Base-by-base conservation (phyloP, 805 yeast species). In the Starmerella riodocensis region DNA sequence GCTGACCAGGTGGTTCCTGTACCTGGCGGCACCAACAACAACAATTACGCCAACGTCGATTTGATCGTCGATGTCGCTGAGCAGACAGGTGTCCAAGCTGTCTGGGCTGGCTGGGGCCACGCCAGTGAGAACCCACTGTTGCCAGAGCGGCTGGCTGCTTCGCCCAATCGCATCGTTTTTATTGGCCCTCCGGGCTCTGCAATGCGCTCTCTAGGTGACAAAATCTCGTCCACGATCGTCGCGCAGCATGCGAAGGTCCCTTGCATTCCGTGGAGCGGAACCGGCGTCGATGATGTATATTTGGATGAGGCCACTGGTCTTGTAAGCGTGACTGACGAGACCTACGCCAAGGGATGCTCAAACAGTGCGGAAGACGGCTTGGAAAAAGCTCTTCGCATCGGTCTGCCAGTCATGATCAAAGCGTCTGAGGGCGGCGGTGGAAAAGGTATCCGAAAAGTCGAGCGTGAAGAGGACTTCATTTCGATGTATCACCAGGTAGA, bases 351-450 rank as follows among this genome's bases (percentile, higher is more conserved):
- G 63, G 98, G 98, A 52, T 88, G 96, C 64, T 82, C 85, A 57
- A 62, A 66, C 6, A 68, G 76, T 29, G 85, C 97, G 35, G 91
- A 78, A 54, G 94, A 88, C 54, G 99, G 97, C 48, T 69, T 91
- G 41, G 70, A 51, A 32, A 82, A 80, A 59, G 98, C 98, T 44
- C 73, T 69, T 53, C 60, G 71, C 55, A 86, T 91, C 55, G 98
- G 98, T 1, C 85, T 91, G 68, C 99, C 99, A 24, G 94, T 91
- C 39, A 91, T 91, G 99, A 77, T 91, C 58, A 91, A 91, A 64
- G 98, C 98, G 36, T 85, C 96, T 43, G 99, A 91, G 75, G 99
- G 99, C 70, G 99, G 99, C 64, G 99, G 99, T 67, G 99, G 99
- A 70, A 91, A 91, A 66, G 99, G 99, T 73, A 91, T 91, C 62